A percentile compares a stretch with the other conserved stretches of the same genome.
These are phyloP conservation scores for Debaryomyces maramus DNA, from an alignment of 805 yeast species.

Conservation along the genomic window DNA sequence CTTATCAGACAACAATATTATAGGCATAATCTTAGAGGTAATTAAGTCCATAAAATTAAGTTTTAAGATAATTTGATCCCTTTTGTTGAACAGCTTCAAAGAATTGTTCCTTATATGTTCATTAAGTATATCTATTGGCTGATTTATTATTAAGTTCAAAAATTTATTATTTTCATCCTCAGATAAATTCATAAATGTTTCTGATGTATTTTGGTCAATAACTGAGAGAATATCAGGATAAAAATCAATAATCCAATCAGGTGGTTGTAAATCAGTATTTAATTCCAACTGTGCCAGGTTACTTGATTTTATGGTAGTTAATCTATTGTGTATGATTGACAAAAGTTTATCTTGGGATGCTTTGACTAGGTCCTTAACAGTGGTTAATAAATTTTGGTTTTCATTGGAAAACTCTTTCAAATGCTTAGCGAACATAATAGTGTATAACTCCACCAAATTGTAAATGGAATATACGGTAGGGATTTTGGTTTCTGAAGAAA, in stretches of 20 bases:
- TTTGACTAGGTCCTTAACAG: constrained; percentile 24
- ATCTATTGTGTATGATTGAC: constrained; percentile 25
- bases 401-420: constrained; percentile 16
- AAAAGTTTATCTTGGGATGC: constrained; percentile 28
- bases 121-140: constrained; percentile 44
- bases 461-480: constrained; percentile 56
- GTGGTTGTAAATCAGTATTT: constrained; percentile 66
- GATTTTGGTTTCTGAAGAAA: constrained; percentile 63
- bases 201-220: constrained; percentile 42
- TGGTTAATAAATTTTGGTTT: constrained; percentile 16
- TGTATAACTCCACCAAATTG: constrained; percentile 66
- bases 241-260: constrained; percentile 79
- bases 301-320: constrained; percentile 33
- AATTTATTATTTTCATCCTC: constrained; percentile 36
- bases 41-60: constrained; percentile 64
- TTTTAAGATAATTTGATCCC: constrained; percentile 45
- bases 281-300: constrained; percentile 41
- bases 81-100: constrained; percentile 23
- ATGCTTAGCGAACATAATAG: constrained; percentile 61
- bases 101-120: constrained; percentile 28
- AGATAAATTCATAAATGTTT: constrained; percentile 44
- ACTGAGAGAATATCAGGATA: constrained; percentile 60
- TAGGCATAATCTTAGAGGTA: constrained; percentile 51
- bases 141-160: constrained; percentile 43
- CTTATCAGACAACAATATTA: constrained; percentile 39